Base-by-base conservation (phyloP, 495 filamentous ascomycete species). In the Paragyromitra xinjiangensis region DNA sequence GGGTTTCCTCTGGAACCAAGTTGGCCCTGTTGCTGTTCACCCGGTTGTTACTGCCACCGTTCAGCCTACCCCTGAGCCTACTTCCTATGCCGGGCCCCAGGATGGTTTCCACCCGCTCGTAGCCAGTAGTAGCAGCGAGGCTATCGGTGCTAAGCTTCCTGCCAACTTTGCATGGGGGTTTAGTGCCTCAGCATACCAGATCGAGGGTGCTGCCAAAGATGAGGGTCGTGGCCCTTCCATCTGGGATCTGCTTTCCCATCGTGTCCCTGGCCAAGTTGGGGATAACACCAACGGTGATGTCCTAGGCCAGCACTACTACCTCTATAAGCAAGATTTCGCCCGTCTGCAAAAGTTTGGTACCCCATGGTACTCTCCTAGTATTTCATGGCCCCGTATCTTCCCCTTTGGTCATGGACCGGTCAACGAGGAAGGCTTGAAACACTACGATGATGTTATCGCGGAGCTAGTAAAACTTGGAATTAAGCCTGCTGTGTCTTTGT, bases 261-360 rank as follows among this genome's bases (percentile, higher is more conserved):
- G 83, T 45, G 80, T 82, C 22, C 80, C 83, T 22, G 81, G 83
- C 24, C 77, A 76, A 8, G 84, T 86, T 11, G 76, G 69, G 7
- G 85, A 86, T 56, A 83, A 85, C 59, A 81, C 83, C 6, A 86
- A 83, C 3, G 85, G 85, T 14, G 85, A 86, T 69, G 77, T 85
- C 24, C 80, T 85, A 5, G 84, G 77, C 7, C 83, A 83, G 24
- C 83, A 85, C 68, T 86, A 86, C 61, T 86, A 81, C 8, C 68
- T 86, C 5, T 86, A 86, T 69, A 86, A 86, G 71, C 84, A 86
- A 44, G 85, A 86, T 78, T 85, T 85, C 76, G 84, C 84, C 1
- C 81, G 84, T 44, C 56, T 86, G 45, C 78, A 80, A 39, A 78
- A 78, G 53, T 69, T 86, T 9, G 85, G 85, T 40, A 80, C 83